A percentile compares a stretch with the other conserved stretches of the same genome.
phyloP scores from a whole-genome alignment of 345 rosid genomes.

The Lepidium sativum region DNA sequence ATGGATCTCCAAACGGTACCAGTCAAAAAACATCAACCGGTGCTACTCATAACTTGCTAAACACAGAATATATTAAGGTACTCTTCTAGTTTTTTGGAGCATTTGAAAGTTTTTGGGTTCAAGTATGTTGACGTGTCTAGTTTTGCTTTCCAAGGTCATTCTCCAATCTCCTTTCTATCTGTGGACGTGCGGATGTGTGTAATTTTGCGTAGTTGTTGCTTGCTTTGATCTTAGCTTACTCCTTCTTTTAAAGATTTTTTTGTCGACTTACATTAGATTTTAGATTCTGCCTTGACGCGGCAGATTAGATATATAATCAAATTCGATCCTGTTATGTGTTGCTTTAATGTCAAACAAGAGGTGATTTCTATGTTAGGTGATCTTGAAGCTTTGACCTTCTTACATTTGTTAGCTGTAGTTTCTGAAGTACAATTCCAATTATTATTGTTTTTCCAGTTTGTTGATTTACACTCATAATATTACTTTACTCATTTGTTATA shows the following conservation, averaged over 20 bases:
- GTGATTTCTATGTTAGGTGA: background rate
- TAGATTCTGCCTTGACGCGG: background rate
- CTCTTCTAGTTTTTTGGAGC: too few relatives aligned
- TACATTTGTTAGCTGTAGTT: background rate
- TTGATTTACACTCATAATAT: background rate
- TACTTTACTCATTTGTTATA: too few relatives aligned
- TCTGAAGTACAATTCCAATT: background rate
- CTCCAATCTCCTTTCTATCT: background rate
- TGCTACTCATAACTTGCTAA: too few relatives aligned
- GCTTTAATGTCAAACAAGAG: background rate
- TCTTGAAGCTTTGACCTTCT: background rate
- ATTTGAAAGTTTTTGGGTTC: too few relatives aligned
- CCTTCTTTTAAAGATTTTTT: background rate
- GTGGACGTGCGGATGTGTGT: background rate
- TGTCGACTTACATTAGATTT: too few relatives aligned
- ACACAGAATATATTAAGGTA: too few relatives aligned
- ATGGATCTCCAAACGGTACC: too few relatives aligned
- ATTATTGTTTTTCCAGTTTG: background rate
- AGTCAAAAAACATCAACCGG: too few relatives aligned
- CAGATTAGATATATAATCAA: background rate
- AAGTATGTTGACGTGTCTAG: too few relatives aligned
- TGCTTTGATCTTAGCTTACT: too few relatives aligned
- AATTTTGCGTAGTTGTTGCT: background rate
- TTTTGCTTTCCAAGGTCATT: slow-evolving; percentile 70
- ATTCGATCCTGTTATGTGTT: background rate